phyloP scores from a whole-genome alignment of 1,139 yeast species.

The Meyerozyma guilliermondii region DNA sequence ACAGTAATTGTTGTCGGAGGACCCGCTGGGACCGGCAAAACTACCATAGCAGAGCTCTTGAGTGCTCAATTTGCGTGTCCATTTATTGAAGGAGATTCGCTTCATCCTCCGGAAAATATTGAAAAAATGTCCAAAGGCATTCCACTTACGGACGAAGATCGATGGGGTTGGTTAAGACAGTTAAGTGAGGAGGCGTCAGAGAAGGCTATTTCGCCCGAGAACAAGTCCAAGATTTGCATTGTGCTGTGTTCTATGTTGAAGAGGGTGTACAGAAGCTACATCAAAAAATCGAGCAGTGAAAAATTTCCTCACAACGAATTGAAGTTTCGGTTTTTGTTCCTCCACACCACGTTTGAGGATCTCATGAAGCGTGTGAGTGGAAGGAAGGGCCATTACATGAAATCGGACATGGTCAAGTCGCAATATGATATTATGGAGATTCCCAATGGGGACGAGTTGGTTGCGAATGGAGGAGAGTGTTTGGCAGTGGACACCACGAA shows the following conservation, averaged over 20 bases:
- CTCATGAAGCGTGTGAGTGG: constrained; percentile 53
- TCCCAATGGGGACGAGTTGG: constrained; percentile 45
- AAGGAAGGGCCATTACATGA: constrained; percentile 81
- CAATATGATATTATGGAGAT: constrained; percentile 73
- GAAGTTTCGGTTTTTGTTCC: constrained; percentile 57
- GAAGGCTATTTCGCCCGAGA: constrained; percentile 24
- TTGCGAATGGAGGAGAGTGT: constrained; percentile 34
- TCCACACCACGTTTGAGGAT: constrained; percentile 60
- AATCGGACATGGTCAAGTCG: constrained; percentile 72
- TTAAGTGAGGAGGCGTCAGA: constrained; percentile 41
- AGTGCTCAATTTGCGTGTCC: constrained; percentile 41
- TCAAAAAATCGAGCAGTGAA: constrained; percentile 26
- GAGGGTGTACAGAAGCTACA: constrained; percentile 58
- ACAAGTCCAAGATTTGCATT: constrained; percentile 32
- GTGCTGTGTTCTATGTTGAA: constrained; percentile 87
- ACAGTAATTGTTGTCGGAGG: constrained; percentile 60
- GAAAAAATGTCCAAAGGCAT: constrained; percentile 77
- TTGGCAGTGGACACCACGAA: constrained; percentile 35
- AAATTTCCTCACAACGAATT: constrained; percentile 20
- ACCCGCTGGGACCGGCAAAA: constrained; percentile 92
- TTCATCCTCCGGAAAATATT: constrained; percentile 71
- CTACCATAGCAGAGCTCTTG: constrained; percentile 64
- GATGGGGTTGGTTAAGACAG: constrained; percentile 80
- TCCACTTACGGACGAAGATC: constrained; percentile 81
- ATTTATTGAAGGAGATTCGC: constrained; percentile 79